These are phyloP conservation scores for Aspergillus sp. DNA, from an alignment of 2,329 filamentous ascomycete species.

Conservation along the genomic window DNA sequence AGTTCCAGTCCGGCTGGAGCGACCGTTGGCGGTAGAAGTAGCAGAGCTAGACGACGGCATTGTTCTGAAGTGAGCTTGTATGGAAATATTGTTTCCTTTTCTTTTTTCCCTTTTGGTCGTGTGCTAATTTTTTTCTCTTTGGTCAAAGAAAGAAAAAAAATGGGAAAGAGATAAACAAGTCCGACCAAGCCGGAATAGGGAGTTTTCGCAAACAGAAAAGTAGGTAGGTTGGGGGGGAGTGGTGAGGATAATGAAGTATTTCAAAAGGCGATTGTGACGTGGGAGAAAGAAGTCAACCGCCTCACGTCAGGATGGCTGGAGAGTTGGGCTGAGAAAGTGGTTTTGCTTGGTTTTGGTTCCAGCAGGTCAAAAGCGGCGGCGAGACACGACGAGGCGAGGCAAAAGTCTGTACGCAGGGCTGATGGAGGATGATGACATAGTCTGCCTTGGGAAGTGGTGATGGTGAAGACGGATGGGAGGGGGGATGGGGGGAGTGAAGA, in stretches of 20 bases:
- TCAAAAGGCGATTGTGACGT: background rate
- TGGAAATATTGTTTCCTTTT: background rate
- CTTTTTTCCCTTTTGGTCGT: background rate
- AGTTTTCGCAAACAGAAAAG: no score
- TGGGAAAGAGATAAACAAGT: no score
- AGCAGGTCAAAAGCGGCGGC: background rate
- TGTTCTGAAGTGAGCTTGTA: conserved; percentile 4
- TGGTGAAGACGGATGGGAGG: conserved; percentile 2
- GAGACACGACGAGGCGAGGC: background rate
- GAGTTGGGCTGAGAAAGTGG: no score
- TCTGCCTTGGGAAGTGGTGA: background rate
- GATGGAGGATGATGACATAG: conserved; percentile 7
- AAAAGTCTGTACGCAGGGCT: conserved; percentile 12
- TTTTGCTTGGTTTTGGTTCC: no score
- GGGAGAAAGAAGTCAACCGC: no score
- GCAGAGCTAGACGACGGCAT: conserved; percentile 22
- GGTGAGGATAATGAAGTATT: background rate
- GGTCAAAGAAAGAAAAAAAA: background rate
- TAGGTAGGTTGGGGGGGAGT: no score
- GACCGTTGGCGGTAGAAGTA: conserved; percentile 29
- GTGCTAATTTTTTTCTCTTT: no score
- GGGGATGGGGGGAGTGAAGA: background rate
- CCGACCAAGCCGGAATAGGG: no score
- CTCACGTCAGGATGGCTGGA: no score
- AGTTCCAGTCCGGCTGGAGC: conserved; percentile 26